phyloP scores from a whole-genome alignment of 768 basidiomycete species.

The Candolleomyces eurysporus region DNA sequence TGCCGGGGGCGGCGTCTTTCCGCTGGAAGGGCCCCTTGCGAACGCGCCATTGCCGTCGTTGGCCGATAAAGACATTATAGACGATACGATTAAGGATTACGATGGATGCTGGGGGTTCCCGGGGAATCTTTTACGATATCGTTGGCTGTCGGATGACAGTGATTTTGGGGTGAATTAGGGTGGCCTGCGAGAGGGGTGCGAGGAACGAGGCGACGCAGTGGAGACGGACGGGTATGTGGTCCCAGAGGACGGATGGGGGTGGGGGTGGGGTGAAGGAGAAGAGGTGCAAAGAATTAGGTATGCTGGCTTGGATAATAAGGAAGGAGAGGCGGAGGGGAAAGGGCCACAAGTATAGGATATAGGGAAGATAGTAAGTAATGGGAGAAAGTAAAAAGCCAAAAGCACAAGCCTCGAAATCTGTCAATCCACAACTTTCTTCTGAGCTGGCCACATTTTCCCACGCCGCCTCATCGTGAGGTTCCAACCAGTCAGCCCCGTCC shows the following conservation, averaged over 20 bases:
- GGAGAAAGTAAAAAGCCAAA: constrained; percentile 6
- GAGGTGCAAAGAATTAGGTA: constrained; percentile 1
- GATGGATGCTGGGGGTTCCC: constrained; percentile 26
- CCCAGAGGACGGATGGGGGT: not conserved
- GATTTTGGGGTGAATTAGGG: constrained; percentile 8
- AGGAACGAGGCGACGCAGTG: not conserved
- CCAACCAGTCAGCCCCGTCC: not conserved
- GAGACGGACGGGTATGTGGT: not conserved
- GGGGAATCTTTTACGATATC: constrained; percentile 10
- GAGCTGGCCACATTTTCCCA: constrained; percentile 7
- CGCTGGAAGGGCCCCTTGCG: constrained; percentile 74
- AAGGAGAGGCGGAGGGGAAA: constrained; percentile 1
- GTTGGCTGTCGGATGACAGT: constrained; percentile 13
- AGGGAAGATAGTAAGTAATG: constrained; percentile 4
- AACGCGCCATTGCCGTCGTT: constrained; percentile 79
- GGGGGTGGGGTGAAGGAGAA: no score
- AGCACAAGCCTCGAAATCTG: constrained; percentile 1
- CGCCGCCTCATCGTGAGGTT: not conserved
- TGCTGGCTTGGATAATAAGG: constrained; percentile 2
- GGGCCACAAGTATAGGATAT: constrained; percentile 11
- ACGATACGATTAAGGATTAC: constrained; percentile 83
- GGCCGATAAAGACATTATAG: constrained; percentile 92
- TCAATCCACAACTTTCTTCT: constrained; percentile 5
- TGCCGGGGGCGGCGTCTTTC: constrained; percentile 88
- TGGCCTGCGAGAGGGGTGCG: not conserved